Evolutionary conservation across 345 rosid genomes (phyloP), one percentile per base, ranked within the genome.

Genomic region (Diplotaxis tenuifolia): DNA sequence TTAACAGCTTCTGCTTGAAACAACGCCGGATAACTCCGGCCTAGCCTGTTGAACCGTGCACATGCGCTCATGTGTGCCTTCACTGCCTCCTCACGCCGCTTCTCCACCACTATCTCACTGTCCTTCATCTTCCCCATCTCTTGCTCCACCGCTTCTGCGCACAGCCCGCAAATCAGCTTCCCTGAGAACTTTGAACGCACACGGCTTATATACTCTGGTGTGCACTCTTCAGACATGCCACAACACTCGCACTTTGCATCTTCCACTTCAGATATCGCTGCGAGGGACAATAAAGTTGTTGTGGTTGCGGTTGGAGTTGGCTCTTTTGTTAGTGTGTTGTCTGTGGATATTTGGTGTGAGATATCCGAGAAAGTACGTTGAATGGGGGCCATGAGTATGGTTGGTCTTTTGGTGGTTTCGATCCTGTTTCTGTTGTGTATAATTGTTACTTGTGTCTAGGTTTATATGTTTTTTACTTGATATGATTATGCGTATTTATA

Each of bases 211-310:
- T 91, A 93, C 82, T 88, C 92, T 0, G 82, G 75, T 8, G 98
- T 89, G 79, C 88, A 93, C 82, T 91, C 97, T 81, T 93, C 96
- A 5, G 86, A 86, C 94, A 93, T 82, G 59, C 96, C 97, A 64
- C 98, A 93, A 61, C 98, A 91, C 83, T 93, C 97, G 32, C 98
- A 91, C 75, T 84, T 86, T 7, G 89, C 94, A 62, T 90, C 92
- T 76, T 84, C 89, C 3, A 86, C 85, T 79, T 91, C 97, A 0
- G 89, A 65, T 53, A 89, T 86, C 1, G 87, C 67, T 6, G 84
- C 58, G 27, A 82, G 82, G 25, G 62, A 61, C 22, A 27, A 60
- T 4, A 76, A 28, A 20, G 69, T 62, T 67, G 78, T 67, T 45
- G 81, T 15, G 55, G 55, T 50, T 19, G 68, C 23, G 23, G 72